Evolutionary conservation across 225 moss, liverwort and hornwort genomes (phyloP), one percentile per base, ranked within the genome.

Genomic region (Climacium dendroides): DNA sequence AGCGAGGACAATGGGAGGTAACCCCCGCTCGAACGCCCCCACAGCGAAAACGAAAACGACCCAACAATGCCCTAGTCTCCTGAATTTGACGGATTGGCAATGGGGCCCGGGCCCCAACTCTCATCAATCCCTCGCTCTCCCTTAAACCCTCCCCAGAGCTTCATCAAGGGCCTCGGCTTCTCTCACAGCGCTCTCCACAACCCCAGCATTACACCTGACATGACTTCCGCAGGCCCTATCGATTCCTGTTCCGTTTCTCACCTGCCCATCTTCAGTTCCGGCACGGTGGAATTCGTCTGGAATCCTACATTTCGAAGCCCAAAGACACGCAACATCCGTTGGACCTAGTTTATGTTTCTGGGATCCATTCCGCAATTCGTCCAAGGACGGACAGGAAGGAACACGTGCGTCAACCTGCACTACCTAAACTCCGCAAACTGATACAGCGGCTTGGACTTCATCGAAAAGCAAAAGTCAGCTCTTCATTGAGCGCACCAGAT

Each of bases 1-100:
- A 97, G 97, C 94, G 95, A 95, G 91, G 94, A 94, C 88, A 91
- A 85, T 35, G 80, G 80, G 90, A 91, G 90, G 81, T 86, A 62
- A 50, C 74, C 87, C 91, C 90, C 85, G 66, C 88, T 74, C 87
- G 25, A 71, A 39, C 87, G 45, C 69, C 30, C 62, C 45, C 78
- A 18, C 37, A 78, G 17, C 78, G 28, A 78, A 57, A 37, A 57
- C 55, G 7, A 39, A 78, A 80, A 29, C 16, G 41, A 0, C 13
- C 23, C 81, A 9, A 35, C 67, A 54, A 83, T 24, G 78, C 78
- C 80, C 87, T 85, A 35, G 52, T 63, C 87, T 85, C 86, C 87
- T 50, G 30, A 50, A 70, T 78, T 57, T 0, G 17, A 57, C 30
- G 58, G 22, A 76, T 72, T 65, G 41, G 41, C 39, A n/a, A 66